phyloP scores from a whole-genome alignment of 257 asterid species.

The Primulina huaijiensis region DNA sequence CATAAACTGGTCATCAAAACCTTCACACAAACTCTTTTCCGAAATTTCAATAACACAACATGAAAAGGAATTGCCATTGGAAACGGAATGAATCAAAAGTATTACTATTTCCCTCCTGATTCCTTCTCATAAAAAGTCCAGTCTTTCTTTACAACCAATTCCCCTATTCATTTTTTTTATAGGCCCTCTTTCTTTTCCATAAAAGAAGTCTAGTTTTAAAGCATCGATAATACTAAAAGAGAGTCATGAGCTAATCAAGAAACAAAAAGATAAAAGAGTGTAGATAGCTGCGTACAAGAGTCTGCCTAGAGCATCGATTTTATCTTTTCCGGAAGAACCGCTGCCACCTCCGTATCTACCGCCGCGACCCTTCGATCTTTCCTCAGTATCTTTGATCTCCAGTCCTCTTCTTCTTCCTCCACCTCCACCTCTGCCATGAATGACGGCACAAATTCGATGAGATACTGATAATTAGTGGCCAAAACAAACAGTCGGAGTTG shows the following conservation, averaged over 20 bases:
- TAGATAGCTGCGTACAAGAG: constrained; percentile 48
- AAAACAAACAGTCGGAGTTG: neutral
- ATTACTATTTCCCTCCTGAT: neutral
- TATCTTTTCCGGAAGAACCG: constrained; percentile 48
- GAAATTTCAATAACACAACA: neutral
- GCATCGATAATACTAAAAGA: no score
- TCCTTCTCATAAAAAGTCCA: constrained; percentile 1
- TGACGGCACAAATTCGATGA: neutral
- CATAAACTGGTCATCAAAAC: constrained; percentile 2
- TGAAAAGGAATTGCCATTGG: neutral
- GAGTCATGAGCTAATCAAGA: neutral
- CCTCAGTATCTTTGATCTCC: constrained; percentile 36
- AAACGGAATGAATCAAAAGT: neutral
- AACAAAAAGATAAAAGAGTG: neutral
- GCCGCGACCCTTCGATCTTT: constrained; percentile 43
- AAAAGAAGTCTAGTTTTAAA: neutral
- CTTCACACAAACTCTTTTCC: neutral
- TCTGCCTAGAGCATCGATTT: constrained; percentile 80
- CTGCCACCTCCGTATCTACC: constrained; percentile 25
- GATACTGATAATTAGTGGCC: neutral
- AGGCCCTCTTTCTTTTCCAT: neutral
- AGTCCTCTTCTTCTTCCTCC: constrained; percentile 41
- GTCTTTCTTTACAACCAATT: neutral
- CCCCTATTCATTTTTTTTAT: neutral
- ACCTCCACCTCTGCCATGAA: constrained; percentile 36